A percentile compares a stretch with the other conserved stretches of the same genome.
These are phyloP conservation scores for Hortiboletus rubellus DNA, from an alignment of 1,284 basidiomycete species.

Conservation along the genomic window DNA sequence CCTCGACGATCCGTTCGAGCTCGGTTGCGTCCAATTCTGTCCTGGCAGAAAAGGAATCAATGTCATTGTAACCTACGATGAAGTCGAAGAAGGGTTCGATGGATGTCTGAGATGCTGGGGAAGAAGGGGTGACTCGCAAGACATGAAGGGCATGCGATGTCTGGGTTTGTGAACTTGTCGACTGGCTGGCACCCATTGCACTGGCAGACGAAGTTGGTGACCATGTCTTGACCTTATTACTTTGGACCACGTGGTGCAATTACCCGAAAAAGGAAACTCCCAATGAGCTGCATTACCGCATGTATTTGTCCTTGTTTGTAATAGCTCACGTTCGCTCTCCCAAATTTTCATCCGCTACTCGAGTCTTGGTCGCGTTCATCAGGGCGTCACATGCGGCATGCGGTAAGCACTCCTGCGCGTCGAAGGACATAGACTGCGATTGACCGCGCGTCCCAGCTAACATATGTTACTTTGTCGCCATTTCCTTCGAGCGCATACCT, in stretches of 20 bases:
- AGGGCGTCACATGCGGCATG: slow-evolving; percentile 47
- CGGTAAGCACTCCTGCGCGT: slow-evolving; percentile 38
- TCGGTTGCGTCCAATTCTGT: slow-evolving; percentile 69
- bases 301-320: slow-evolving; percentile 33
- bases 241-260: neutral
- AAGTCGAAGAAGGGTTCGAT: slow-evolving; percentile 99
- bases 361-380: slow-evolving; percentile 27
- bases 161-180: slow-evolving; percentile 54
- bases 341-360: slow-evolving; percentile 31
- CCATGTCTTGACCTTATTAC: neutral
- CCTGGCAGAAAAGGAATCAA: slow-evolving; percentile 55
- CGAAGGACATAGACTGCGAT: neutral
- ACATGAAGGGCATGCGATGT: slow-evolving; percentile 75
- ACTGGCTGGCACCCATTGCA: slow-evolving; percentile 74
- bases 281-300: no score
- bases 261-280: slow-evolving; percentile 18
- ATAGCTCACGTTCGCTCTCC: slow-evolving; percentile 2
- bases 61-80: slow-evolving; percentile 82
- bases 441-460: slow-evolving; percentile 40
- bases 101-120: slow-evolving; percentile 80
- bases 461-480: slow-evolving; percentile 61
- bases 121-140: slow-evolving; percentile 82
- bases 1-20: slow-evolving; percentile 81
- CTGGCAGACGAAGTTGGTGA: neutral
- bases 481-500: slow-evolving; percentile 41